These are phyloP conservation scores for Pseudisothecium myosuroides DNA, from an alignment of 225 moss, liverwort and hornwort genomes.

Conservation along the genomic window DNA sequence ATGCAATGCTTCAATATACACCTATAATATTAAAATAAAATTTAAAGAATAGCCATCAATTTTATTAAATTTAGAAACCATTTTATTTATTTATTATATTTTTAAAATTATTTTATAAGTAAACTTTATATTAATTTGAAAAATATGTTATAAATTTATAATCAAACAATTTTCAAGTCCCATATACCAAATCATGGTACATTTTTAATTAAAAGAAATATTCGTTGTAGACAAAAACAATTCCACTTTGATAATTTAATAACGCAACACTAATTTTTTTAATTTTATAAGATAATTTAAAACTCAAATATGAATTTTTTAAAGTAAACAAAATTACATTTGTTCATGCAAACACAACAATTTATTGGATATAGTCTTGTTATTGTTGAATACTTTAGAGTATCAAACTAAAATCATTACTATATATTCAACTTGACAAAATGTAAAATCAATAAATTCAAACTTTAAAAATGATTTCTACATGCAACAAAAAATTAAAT, in stretches of 20 bases:
- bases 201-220: neutral
- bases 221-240: no score
- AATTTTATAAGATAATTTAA: neutral
- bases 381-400: neutral
- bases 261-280: rapidly evolving
- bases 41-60: neutral
- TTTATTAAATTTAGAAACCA: neutral
- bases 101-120: neutral
- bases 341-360: neutral
- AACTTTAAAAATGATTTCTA: neutral
- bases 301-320: neutral
- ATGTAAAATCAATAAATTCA: neutral
- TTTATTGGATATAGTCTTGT: neutral
- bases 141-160: no score
- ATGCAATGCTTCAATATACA: neutral
- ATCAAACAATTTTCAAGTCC: neutral
- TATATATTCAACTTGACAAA: neutral
- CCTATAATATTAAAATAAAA: neutral
- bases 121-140: neutral
- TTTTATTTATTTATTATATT: neutral
- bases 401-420: neutral
- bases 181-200: neutral
- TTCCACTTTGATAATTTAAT: neutral
- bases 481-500: neutral
- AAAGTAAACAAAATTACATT: neutral